Conservation (phyloP, 768 basidiomycete genomes). For the Rhizopogon vinicolor region DNA sequence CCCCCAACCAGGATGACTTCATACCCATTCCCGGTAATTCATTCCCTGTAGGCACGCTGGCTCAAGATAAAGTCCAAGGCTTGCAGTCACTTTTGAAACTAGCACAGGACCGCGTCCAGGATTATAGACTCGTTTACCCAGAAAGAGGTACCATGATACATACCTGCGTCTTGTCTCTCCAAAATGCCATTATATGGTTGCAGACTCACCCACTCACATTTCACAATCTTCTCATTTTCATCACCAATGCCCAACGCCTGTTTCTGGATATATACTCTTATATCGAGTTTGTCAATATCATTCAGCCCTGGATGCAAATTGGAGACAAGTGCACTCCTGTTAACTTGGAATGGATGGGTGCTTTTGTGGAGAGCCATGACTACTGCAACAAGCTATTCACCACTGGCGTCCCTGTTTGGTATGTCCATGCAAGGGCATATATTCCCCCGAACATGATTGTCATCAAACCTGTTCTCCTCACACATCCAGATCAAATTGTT, state of each 20-base stretch:
- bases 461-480: no score
- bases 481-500: no score
- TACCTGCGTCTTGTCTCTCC: not conserved
- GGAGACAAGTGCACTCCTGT: not conserved
- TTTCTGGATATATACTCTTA: constrained; percentile 3
- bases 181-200: not conserved
- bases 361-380: not conserved
- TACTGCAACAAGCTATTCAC: no score
- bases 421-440: no score
- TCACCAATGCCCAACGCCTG: constrained; percentile 2
- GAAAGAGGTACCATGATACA: not conserved
- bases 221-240: not conserved
- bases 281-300: no score
- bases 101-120: not conserved
- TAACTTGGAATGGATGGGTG: not conserved
- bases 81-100: not conserved
- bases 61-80: not conserved
- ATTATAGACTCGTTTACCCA: not conserved
- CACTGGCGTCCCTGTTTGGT: no score
- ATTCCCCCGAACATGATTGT: no score
- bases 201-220: constrained; percentile 1
- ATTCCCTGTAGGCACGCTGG: constrained; percentile 1
- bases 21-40: not conserved
- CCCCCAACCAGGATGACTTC: not conserved
- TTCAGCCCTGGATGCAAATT: not conserved